A percentile compares a stretch with the other conserved stretches of the same genome.
Evolutionary conservation across 768 basidiomycete species (phyloP).

Genomic region (Tulasnella sp.): DNA sequence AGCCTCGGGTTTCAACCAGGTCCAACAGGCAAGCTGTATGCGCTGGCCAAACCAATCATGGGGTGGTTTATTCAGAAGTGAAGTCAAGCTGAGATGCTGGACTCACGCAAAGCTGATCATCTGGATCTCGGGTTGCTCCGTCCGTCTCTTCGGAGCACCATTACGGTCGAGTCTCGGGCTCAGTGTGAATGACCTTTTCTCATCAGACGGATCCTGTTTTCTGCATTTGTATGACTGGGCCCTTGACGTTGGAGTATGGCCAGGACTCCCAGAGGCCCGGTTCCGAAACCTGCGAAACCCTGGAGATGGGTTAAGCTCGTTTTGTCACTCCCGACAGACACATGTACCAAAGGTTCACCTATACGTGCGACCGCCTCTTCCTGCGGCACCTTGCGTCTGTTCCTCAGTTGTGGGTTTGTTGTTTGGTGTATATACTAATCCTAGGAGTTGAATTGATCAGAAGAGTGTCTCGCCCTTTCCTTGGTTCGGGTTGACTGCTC

Average conservation of each 20-base stretch:
- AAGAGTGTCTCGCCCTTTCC: background rate
- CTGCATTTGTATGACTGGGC: background rate
- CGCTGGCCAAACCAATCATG: too few relatives aligned
- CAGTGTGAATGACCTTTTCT: background rate
- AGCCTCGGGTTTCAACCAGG: too few relatives aligned
- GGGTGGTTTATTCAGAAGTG: background rate
- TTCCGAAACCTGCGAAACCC: conserved; percentile 6
- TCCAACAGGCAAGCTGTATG: too few relatives aligned
- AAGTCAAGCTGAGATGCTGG: background rate
- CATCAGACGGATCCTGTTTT: too few relatives aligned
- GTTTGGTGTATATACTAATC: background rate
- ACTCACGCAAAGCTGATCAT: background rate
- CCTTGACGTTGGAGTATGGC: background rate
- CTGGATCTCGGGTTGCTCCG: background rate
- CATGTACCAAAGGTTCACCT: background rate
- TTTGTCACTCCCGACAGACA: background rate
- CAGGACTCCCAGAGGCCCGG: background rate
- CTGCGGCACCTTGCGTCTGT: background rate
- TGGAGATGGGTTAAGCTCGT: background rate
- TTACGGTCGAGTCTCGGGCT: background rate
- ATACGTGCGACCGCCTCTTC: background rate
- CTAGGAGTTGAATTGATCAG: background rate
- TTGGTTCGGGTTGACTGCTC: background rate
- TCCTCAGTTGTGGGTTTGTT: conserved; percentile 8
- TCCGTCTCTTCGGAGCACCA: background rate